A percentile compares a stretch with the other conserved stretches of the same genome.
These are phyloP conservation scores for Colletotrichum aenigma DNA, from an alignment of 2,329 filamentous ascomycete genomes.

Conservation along the genomic window DNA sequence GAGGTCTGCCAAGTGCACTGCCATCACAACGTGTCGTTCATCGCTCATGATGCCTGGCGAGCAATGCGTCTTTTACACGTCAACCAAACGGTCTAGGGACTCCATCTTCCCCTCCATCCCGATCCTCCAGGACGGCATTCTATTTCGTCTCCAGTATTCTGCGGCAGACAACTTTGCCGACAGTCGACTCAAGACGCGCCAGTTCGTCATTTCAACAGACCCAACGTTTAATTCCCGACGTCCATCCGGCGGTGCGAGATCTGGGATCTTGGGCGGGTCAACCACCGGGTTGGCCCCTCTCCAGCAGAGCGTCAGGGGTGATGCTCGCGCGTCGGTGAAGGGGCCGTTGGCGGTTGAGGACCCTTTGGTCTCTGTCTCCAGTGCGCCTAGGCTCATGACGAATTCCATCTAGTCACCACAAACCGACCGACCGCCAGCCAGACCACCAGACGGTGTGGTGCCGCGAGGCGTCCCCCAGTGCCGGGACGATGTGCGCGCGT, in stretches of 20 bases:
- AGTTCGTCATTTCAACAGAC: neutral
- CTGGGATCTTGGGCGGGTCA: neutral
- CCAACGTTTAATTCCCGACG: constrained; percentile 3
- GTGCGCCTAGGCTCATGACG: neutral
- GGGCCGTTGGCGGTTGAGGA: neutral
- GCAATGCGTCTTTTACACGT: neutral
- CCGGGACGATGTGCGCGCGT: neutral
- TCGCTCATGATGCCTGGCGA: neutral
- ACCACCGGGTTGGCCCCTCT: neutral
- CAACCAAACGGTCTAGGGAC: neutral
- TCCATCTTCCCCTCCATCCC: neutral
- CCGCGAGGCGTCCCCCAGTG: neutral
- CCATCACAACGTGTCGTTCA: neutral
- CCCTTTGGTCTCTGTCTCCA: neutral
- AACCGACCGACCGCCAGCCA: neutral
- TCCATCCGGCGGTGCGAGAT: neutral
- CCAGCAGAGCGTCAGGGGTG: neutral
- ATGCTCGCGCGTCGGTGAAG: neutral
- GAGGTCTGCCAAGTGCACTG: neutral
- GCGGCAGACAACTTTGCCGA: neutral
- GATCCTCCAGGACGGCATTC: neutral
- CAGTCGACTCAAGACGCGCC: neutral
- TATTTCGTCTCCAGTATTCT: neutral
- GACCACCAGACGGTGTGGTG: neutral
- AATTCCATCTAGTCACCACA: constrained; percentile 8